Conservation (phyloP, 345 rosid species). For the Noccaea caerulescens region DNA sequence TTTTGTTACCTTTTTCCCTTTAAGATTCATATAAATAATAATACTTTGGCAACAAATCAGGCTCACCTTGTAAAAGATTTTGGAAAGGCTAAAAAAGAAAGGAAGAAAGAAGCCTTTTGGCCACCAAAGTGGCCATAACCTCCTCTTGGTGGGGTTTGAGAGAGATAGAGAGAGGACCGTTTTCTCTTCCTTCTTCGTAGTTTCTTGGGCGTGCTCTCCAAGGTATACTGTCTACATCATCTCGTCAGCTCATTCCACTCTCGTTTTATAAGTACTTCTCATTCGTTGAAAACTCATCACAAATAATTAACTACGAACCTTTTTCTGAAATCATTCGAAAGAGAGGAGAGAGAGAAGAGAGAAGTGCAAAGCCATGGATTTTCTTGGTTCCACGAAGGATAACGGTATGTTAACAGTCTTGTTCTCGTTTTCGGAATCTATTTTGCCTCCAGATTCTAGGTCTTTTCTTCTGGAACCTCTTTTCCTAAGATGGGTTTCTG, state of each 20-base stretch:
- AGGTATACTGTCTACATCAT: conserved; percentile 25
- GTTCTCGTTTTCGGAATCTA: conserved; percentile 32
- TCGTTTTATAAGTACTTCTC: conserved; percentile 18
- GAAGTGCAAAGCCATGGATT: conserved; percentile 43
- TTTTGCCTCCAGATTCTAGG: conserved; percentile 33
- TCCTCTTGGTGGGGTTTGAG: conserved; percentile 34
- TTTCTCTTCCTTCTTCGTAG: conserved; percentile 8
- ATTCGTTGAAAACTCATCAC: background rate
- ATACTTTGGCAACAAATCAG: conserved; percentile 17
- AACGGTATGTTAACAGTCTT: conserved; percentile 34
- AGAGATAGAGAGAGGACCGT: conserved; percentile 18
- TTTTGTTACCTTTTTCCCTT: background rate
- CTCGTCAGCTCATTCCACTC: conserved; percentile 1
- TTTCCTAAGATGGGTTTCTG: conserved; percentile 56
- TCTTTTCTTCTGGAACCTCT: conserved; percentile 53
- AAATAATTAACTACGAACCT: background rate
- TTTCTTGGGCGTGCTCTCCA: conserved; percentile 40
- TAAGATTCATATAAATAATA: background rate
- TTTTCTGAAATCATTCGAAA: background rate
- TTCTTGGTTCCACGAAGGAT: conserved; percentile 33
- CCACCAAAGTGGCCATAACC: conserved; percentile 23
- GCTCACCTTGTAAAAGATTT: conserved; percentile 3
- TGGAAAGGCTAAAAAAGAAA: background rate
- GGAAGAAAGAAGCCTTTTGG: background rate
- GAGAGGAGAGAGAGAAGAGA: conserved; percentile 6